phyloP scores from a whole-genome alignment of 495 filamentous ascomycete species.

The Staphylotrichum tortipilum region DNA sequence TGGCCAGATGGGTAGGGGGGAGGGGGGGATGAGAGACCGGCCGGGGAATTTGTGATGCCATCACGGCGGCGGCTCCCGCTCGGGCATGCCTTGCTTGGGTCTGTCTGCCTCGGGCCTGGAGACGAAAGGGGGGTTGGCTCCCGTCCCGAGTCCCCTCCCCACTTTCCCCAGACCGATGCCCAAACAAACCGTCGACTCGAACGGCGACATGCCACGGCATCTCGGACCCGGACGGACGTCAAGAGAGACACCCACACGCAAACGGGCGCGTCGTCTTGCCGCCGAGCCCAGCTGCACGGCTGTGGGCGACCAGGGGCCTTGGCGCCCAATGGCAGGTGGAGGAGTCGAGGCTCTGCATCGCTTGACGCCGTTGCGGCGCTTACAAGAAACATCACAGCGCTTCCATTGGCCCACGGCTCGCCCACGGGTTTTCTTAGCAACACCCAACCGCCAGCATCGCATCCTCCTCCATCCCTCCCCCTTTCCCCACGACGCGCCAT shows the following conservation, averaged over 20 bases:
- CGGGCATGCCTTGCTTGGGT: too few species aligned
- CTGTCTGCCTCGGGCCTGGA: too few species aligned
- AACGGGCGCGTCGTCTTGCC: too few species aligned
- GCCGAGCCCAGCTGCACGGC: constrained; percentile 1
- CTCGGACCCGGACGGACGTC: too few species aligned
- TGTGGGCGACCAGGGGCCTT: constrained; percentile 8
- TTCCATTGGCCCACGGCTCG: constrained; percentile 16
- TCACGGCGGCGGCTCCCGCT: neutral
- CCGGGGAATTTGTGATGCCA: neutral
- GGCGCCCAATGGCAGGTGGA: constrained; percentile 13
- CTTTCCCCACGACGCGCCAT: too few species aligned
- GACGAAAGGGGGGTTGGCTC: too few species aligned
- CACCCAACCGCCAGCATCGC: neutral
- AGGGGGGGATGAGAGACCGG: neutral
- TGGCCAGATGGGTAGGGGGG: neutral
- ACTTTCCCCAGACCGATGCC: too few species aligned
- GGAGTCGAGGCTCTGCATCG: constrained; percentile 13
- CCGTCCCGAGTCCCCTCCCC: too few species aligned
- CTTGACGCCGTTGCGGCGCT: constrained; percentile 18
- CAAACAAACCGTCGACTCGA: too few species aligned
- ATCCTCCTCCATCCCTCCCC: constrained; percentile 12
- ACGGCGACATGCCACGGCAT: constrained; percentile 3
- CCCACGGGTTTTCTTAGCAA: neutral
- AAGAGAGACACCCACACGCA: too few species aligned
- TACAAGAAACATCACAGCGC: constrained; percentile 11